phyloP scores from a whole-genome alignment of 495 filamentous ascomycete species.

The Echria macrotheca region DNA sequence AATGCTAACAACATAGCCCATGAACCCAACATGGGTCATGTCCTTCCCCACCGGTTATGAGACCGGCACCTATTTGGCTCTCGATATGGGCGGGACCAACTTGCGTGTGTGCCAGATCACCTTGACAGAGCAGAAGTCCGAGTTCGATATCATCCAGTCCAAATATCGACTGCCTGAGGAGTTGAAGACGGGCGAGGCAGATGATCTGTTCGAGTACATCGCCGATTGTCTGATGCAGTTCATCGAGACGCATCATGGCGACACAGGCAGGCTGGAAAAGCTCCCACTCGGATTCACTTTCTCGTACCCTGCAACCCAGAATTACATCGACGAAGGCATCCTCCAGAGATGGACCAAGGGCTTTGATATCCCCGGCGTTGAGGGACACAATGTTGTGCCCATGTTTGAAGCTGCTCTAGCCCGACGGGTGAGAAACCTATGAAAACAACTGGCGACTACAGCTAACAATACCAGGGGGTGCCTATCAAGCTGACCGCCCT shows the following conservation, averaged over 20 bases:
- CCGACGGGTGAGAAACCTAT: conserved; percentile 54
- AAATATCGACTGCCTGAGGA: conserved; percentile 98
- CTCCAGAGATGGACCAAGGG: conserved; percentile 99
- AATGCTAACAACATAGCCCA: conserved; percentile 58
- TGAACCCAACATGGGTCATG: conserved; percentile 99
- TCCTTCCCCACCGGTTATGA: conserved; percentile 85
- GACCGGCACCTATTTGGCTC: conserved; percentile 82
- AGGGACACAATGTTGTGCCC: conserved; percentile 91
- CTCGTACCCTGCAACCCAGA: conserved; percentile 93
- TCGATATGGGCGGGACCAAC: conserved; percentile 99
- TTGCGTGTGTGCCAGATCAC: conserved; percentile 95
- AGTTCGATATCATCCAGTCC: conserved; percentile 98
- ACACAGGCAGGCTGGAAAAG: conserved; percentile 54
- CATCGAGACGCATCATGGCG: conserved; percentile 81
- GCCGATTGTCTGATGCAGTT: conserved; percentile 97
- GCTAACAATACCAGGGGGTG: conserved; percentile 53
- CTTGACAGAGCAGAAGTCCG: conserved; percentile 82
- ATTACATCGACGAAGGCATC: conserved; percentile 93
- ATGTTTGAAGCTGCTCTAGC: conserved; percentile 80
- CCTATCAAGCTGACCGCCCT: conserved; percentile 91
- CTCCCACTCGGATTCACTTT: conserved; percentile 95
- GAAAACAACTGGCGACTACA: not conserved
- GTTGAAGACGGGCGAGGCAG: conserved; percentile 80
- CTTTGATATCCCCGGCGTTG: conserved; percentile 94
- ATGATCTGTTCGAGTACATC: conserved; percentile 96